phyloP scores from a whole-genome alignment of 2,329 filamentous ascomycete species.

The Penicillium italicum region DNA sequence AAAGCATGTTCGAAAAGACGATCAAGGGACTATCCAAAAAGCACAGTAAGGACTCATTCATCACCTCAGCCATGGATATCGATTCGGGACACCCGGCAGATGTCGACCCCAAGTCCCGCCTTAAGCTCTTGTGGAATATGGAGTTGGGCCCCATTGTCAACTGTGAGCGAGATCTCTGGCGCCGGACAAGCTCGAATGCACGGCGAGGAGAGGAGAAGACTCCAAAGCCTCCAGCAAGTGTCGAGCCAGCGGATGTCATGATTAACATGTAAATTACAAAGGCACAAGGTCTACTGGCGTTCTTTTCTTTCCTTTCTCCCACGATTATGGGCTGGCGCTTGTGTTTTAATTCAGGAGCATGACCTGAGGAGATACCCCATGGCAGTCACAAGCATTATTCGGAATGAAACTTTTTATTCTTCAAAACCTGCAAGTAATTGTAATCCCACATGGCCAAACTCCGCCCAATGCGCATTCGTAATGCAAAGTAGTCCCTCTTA shows the following conservation, averaged over 20 bases:
- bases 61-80: conserved; percentile 27
- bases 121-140: conserved; percentile 31
- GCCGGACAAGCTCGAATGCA: conserved; percentile 42
- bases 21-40: conserved; percentile 49
- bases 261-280: conserved; percentile 20
- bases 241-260: conserved; percentile 25
- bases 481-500: conserved; percentile 8
- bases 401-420: conserved; percentile 12
- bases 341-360: conserved; percentile 16
- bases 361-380: conserved; percentile 36
- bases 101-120: conserved; percentile 24
- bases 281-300: conserved; percentile 14
- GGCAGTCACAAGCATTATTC: conserved; percentile 14
- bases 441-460: conserved; percentile 14
- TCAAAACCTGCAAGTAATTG: conserved; percentile 4
- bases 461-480: conserved; percentile 13
- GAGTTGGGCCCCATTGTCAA: conserved; percentile 55
- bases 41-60: conserved; percentile 31
- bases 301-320: conserved; percentile 3
- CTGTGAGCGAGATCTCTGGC: conserved; percentile 58
- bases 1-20: conserved; percentile 55
- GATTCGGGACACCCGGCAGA: conserved; percentile 27
- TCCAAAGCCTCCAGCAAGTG: conserved; percentile 22
- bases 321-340: conserved; percentile 15
- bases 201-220: conserved; percentile 36